These are phyloP conservation scores for Mortierella sp. DNA, from an alignment of 371 early-diverging fungal species.

Conservation along the genomic window DNA sequence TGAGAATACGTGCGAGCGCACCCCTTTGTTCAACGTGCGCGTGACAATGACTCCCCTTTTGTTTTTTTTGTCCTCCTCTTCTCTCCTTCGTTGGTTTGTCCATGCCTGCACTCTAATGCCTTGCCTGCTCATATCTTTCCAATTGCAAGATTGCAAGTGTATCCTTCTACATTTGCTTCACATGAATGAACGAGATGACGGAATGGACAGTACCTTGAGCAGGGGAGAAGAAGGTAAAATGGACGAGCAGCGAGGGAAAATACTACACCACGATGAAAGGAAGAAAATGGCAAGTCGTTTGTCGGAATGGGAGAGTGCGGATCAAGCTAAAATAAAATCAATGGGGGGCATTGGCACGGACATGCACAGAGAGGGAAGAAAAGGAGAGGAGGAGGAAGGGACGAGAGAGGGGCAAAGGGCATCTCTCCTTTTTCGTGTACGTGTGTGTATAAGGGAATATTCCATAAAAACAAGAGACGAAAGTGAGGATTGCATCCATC, in stretches of 20 bases:
- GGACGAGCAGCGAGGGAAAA: too few species aligned
- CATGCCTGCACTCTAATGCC: background rate
- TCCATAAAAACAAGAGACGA: background rate
- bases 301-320: background rate
- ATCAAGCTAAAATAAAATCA: background rate
- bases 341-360: background rate
- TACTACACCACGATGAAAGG: too few species aligned
- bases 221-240: background rate
- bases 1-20: background rate
- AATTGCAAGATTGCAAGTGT: too few species aligned
- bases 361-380: background rate
- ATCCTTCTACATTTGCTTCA: too few species aligned
- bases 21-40: slow-evolving; percentile 9
- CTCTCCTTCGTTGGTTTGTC: background rate
- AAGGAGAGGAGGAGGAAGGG: background rate
- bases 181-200: too few species aligned
- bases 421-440: background rate
- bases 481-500: background rate
- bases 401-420: background rate
- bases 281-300: background rate
- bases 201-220: too few species aligned
- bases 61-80: background rate
- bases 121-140: background rate
- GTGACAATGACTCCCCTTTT: slow-evolving; percentile 1
- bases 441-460: background rate